Base-by-base conservation (phyloP, 78 protist species). In the Polysphondylium violaceum region DNA sequence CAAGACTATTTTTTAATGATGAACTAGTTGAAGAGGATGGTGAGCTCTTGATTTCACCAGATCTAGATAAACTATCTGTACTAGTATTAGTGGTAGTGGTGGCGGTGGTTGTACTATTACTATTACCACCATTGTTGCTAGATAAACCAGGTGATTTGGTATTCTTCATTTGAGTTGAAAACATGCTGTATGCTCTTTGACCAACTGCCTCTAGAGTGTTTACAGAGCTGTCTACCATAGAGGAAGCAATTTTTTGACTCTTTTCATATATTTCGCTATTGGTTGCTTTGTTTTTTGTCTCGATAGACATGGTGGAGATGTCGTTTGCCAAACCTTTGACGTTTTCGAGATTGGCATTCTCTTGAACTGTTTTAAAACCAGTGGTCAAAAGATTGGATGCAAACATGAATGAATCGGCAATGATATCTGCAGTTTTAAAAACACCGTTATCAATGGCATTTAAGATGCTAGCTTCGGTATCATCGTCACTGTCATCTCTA, bases 341-440 rank as follows among this genome's bases (percentile, higher is more conserved):
- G 69, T 83, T 83, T 21, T 83, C 91, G 16, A 83, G 12, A 17
- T 83, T 69, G 4, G 91, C 91, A 67, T 83, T 67, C 2, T 83
- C 79, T 69, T 83, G 91, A 27, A 83, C 91, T 0, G 77, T 58
- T 69, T 83, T 83, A 64, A 69, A 69, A 38, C 91, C 91, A 83
- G 74, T 83, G 44, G 55, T 65, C 7, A 83, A 58, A n/a, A 83
- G 44, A 69, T 33, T 69, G 31, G 81, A 47, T 31, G 91, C 91
- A 58, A 71, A 83, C 16, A 53, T 41, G 19, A 83, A 41, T 36
- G 91, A 83, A 71, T 69, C 91, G 19, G 91, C 91, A 59, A 83
- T 83, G 25, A 83, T 51, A 71, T 83, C 91, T 2, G 91, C 91
- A 5, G 91, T 69, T 58, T 83, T 83, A 31, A 83, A 83, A 19